Percentiles rank a stretch among this genome's conserved stretches.
These are phyloP conservation scores for Ulmus americana DNA, from an alignment of 331 rosid species.

Conservation along the genomic window DNA sequence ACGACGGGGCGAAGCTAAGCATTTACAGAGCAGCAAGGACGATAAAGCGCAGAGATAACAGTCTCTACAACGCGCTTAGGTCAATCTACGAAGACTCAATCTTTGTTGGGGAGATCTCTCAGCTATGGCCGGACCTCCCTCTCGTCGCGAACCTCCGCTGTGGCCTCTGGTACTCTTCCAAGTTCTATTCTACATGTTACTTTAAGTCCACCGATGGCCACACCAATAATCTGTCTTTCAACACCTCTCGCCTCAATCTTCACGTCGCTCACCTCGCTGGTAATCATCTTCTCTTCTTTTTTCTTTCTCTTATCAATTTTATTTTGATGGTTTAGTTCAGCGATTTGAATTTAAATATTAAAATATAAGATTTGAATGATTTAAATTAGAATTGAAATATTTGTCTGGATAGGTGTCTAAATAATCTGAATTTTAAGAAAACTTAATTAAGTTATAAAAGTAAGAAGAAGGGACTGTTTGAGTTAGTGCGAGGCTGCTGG, in stretches of 20 bases:
- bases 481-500: no score
- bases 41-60: constrained; percentile 59
- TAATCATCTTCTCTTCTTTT: background rate
- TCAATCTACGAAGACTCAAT: constrained; percentile 71
- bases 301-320: background rate
- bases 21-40: constrained; percentile 66
- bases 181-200: constrained; percentile 66
- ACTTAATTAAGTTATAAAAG: no score
- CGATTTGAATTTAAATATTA: no score
- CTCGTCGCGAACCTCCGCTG: constrained; percentile 86
- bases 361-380: no score
- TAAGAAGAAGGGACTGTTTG: no score
- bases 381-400: no score
- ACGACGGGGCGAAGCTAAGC: constrained; percentile 34
- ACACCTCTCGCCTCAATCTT: constrained; percentile 79
- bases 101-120: constrained; percentile 67
- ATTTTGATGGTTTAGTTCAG: background rate
- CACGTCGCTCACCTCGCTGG: constrained; percentile 82
- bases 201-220: constrained; percentile 97
- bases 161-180: constrained; percentile 73
- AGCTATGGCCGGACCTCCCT: constrained; percentile 88
- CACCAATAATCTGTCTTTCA: constrained; percentile 79
- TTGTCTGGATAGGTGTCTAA: no score
- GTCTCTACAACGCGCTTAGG: constrained; percentile 66
- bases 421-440: no score